These are phyloP conservation scores for Leccinum fuscescens DNA, from an alignment of 1,284 basidiomycete species.

Conservation along the genomic window DNA sequence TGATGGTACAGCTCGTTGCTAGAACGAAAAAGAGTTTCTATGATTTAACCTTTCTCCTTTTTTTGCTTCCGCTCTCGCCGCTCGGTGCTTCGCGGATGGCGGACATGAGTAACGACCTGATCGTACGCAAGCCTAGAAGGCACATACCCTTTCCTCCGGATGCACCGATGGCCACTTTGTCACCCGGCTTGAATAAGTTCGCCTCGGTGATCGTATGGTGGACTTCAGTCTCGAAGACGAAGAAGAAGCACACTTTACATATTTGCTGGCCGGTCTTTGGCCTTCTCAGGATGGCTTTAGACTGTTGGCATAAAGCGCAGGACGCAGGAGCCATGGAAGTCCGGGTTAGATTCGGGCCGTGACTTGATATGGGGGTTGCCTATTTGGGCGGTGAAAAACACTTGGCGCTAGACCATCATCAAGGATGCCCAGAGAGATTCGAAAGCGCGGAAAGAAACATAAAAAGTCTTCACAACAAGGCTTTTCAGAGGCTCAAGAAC, in stretches of 20 bases:
- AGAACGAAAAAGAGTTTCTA: background rate
- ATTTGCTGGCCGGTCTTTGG: conserved; percentile 98
- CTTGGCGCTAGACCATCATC: conserved; percentile 25
- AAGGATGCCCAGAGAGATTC: conserved; percentile 65
- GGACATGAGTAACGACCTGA: conserved; percentile 2
- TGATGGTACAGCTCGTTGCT: background rate
- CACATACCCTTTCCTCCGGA: conserved; percentile 91
- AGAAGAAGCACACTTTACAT: conserved; percentile 94
- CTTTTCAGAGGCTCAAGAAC: conserved; percentile 14
- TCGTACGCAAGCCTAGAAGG: background rate
- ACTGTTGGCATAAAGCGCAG: conserved; percentile 74
- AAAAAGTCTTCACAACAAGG: conserved; percentile 47
- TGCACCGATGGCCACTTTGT: conserved; percentile 95
- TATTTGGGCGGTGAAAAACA: background rate
- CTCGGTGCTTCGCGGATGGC: conserved; percentile 28
- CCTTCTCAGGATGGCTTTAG: conserved; percentile 86
- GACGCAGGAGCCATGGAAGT: conserved; percentile 60
- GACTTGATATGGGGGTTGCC: conserved; percentile 1
- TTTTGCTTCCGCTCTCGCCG: conserved; percentile 17
- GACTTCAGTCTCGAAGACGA: conserved; percentile 97
- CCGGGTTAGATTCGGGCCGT: background rate
- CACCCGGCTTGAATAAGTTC: conserved; percentile 85
- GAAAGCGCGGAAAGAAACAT: conserved; percentile 75
- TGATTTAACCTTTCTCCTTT: conserved; percentile 21
- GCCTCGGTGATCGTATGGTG: conserved; percentile 91